Evolutionary conservation across 768 basidiomycete species (phyloP), one percentile per base, ranked within the genome.

Genomic region (Termitomyces sp.): DNA sequence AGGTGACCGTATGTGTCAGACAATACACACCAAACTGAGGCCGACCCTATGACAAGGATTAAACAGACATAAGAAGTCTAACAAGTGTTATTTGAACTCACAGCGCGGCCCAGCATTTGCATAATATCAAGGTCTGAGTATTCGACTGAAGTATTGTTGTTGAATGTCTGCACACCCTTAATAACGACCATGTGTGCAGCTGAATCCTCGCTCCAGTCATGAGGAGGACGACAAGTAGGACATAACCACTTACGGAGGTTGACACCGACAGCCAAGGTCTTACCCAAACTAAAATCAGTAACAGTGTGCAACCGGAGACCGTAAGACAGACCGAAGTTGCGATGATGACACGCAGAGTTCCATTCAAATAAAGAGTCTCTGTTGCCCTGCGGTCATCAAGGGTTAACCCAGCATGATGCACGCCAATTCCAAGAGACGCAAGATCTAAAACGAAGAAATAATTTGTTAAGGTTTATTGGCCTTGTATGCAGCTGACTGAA

Each of bases 71-170:
- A 29, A 52, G 14, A 23, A 6, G 14, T 45, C 21, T 3, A 25
- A 19, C 32, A 41, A 41, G 9, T 38, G 32, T 42, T 44, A 38
- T 29, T n/a, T 11, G 29, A 27, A 56, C 85, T 69, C 67, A 92
- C 91, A 42, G 95, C 95, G 46, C 97, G 84, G 7, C 96, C 97
- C 57, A 98, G 83, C 96, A 98, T 98, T 70, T 97, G 95, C 80
- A 92, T 85, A 29, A 98, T 79, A 64, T 98, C 97, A 5, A 97
- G 78, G 67, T 97, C 95, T 0, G 89, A 88, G 69, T 97, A 97
- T 63, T 98, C 95, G 34, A 79, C 76, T 46, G 83, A 82, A 16
- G 75, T 75, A 44, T 80, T 82, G 50, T 87, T 88, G 60, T 86
- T 83, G 68, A 86, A 99, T 4, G 82, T 76, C 63, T 85, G 86